Evolutionary conservation across 495 filamentous ascomycete genomes (phyloP), one percentile per base, ranked within the genome.

Genomic region (Bacidia gigantensis): DNA sequence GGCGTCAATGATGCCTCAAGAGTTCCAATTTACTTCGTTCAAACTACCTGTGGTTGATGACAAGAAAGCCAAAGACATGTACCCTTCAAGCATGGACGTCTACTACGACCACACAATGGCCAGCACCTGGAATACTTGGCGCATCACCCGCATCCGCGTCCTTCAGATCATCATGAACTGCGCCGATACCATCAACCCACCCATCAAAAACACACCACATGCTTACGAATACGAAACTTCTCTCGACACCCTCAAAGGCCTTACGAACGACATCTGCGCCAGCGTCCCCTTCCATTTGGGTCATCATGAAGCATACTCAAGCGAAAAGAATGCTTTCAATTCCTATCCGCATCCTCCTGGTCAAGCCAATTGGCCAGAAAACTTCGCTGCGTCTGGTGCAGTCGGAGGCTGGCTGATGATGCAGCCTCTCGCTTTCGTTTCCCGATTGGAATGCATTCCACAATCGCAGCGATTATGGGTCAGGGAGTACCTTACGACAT

Each of bases 341-440:
- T 3, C 14, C 18, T 50, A 35, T n/a, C 47, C 47, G 47, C 47
- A 50, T 25, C 47, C 47, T 3, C 47, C 47, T 18, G 47, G 47
- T 1, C 20, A 50, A 38, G 47, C 47, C 5, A 50, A 18, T 9
- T 50, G 47, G 47, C 47, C 47, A 1, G 47, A 50, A 14, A 50
- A 50, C n/a, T 50, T 50, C 14, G 47, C 47, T 2, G 47, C 47
- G 1, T 32, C 47, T 20, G 47, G 47, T n/a, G 47, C 47, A 5
- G 47, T 50, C 11, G 47, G 47, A 11, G 47, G 47, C 22, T 50
- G 47, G 47, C 23, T 50, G 47, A 50, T 50, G 47, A 50, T 50
- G 47, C 47, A 50, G 32, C 47, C 47, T 17, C 29, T 50, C 25
- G 29, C 25, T 26, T 50, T 50, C 22, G 20, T 38, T 3, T 32